A percentile compares a stretch with the other conserved stretches of the same genome.
Conservation (phyloP, 2,329 filamentous ascomycete species). For the Rhinocladiella similis region DNA sequence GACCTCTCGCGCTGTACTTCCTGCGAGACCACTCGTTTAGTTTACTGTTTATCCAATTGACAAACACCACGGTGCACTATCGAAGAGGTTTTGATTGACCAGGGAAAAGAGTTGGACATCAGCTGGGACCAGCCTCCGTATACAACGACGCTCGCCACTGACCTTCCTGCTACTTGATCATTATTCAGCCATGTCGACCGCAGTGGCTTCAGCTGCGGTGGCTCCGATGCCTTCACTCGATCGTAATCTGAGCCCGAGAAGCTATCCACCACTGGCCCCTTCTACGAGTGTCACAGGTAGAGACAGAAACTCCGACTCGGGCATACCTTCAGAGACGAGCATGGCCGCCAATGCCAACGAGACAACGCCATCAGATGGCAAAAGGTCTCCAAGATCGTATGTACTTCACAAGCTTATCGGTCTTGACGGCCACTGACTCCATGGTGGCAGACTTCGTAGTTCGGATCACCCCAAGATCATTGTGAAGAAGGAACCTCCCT, state of each 20-base stretch:
- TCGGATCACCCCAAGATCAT: constrained; percentile 73
- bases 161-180: too few relatives aligned
- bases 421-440: constrained; percentile 28
- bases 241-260: constrained; percentile 46
- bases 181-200: constrained; percentile 45
- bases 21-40: constrained; percentile 24
- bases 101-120: background rate
- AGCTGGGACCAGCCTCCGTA: too few relatives aligned
- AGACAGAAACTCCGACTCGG: constrained; percentile 20
- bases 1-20: constrained; percentile 16
- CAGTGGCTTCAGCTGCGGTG: constrained; percentile 46
- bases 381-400: constrained; percentile 55
- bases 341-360: constrained; percentile 18
- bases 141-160: too few relatives aligned
- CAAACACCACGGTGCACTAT: background rate
- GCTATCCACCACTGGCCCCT: constrained; percentile 43
- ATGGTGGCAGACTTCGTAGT: constrained; percentile 40
- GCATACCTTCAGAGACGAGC: constrained; percentile 9
- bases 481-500: constrained; percentile 89
- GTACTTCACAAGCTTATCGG: constrained; percentile 34
- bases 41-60: constrained; percentile 7
- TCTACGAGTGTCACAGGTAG: constrained; percentile 33
- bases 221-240: constrained; percentile 46
- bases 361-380: constrained; percentile 46
- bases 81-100: too few relatives aligned